These are phyloP conservation scores for Roridomyces roridus DNA, from an alignment of 768 basidiomycete species.

Conservation along the genomic window DNA sequence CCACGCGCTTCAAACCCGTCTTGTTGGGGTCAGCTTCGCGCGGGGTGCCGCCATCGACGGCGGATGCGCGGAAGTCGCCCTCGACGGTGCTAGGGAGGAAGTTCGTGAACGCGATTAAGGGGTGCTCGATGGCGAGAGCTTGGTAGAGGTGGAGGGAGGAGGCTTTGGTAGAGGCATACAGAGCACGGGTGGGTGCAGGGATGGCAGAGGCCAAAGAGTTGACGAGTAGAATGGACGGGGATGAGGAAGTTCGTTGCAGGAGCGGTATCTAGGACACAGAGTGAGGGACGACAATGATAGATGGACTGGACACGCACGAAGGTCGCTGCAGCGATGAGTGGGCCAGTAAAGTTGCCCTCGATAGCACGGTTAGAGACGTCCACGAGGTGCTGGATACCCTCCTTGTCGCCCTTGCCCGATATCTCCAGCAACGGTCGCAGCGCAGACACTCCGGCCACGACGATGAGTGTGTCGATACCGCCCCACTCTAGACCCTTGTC, in stretches of 20 bases:
- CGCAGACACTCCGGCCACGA: constrained; percentile 86
- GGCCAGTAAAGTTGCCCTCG: constrained; percentile 72
- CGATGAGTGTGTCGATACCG: constrained; percentile 82
- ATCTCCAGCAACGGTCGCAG: constrained; percentile 76
- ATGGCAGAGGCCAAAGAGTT: constrained; percentile 81
- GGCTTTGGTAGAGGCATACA: constrained; percentile 87
- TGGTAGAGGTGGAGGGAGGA: constrained; percentile 81
- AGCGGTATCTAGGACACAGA: constrained; percentile 74
- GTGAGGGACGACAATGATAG: neutral
- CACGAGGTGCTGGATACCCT: constrained; percentile 65
- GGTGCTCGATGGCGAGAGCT: constrained; percentile 81
- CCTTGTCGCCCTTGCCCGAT: constrained; percentile 51
- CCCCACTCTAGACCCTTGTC: constrained; percentile 63
- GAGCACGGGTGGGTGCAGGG: constrained; percentile 83
- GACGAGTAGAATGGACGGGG: constrained; percentile 79
- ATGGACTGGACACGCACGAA: constrained; percentile 56
- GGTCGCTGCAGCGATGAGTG: constrained; percentile 70
- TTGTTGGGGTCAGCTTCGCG: constrained; percentile 60
- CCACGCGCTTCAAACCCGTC: constrained; percentile 61
- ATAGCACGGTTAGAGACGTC: constrained; percentile 63
- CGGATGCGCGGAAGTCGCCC: constrained; percentile 80
- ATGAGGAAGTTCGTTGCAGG: constrained; percentile 63
- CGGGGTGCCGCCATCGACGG: constrained; percentile 63
- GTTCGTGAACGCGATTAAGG: constrained; percentile 64
- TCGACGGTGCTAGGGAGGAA: constrained; percentile 75